phyloP scores from a whole-genome alignment of 2,329 filamentous ascomycete genomes.

The Microdochium trichocladiopsis region DNA sequence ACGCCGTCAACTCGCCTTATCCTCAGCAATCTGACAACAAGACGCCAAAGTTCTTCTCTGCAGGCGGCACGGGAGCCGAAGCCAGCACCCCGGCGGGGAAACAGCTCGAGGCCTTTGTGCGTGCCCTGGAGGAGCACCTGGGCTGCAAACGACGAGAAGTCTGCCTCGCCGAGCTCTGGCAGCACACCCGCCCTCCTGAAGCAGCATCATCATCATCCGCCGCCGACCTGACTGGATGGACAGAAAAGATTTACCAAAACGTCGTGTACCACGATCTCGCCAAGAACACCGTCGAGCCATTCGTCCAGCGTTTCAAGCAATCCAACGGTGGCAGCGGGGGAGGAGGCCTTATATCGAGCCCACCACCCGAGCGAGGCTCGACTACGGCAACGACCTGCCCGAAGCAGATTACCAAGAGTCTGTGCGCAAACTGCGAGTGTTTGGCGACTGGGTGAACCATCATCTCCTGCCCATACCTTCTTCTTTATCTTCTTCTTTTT shows the following conservation, averaged over 20 bases:
- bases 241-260: constrained; percentile 8
- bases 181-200: constrained; percentile 5
- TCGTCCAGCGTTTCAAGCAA: constrained; percentile 4
- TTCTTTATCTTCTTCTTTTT: neutral
- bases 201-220: too few relatives aligned
- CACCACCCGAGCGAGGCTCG: constrained; percentile 5
- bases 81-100: constrained; percentile 1
- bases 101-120: constrained; percentile 6
- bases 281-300: constrained; percentile 4
- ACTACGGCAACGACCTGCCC: constrained; percentile 6
- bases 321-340: neutral
- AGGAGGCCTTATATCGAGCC: constrained; percentile 8
- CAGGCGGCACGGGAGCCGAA: neutral
- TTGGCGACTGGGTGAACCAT: constrained; percentile 7
- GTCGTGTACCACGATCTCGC: constrained; percentile 6
- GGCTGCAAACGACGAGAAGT: constrained; percentile 5
- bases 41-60: constrained; percentile 8
- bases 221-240: constrained; percentile 5
- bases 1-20: constrained; percentile 5
- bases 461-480: constrained; percentile 5
- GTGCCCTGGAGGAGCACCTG: constrained; percentile 4
- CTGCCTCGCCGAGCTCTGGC: constrained; percentile 8
- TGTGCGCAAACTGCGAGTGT: constrained; percentile 2
- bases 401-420: constrained; percentile 1
- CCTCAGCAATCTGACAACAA: neutral